Conservation (phyloP, 179 eudicot species). For the Corrigiola litoralis region DNA sequence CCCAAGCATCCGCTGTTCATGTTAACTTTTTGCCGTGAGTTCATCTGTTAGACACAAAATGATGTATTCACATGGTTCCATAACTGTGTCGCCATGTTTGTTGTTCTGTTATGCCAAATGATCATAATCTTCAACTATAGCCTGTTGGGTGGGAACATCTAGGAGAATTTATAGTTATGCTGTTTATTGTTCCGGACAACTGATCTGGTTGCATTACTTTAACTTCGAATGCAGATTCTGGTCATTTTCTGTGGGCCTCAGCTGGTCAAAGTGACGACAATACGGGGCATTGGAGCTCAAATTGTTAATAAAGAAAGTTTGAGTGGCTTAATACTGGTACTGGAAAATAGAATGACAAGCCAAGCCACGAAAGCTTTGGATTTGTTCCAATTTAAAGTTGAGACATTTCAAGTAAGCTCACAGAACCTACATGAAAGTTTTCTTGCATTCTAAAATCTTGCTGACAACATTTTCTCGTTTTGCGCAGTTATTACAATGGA, state of each 20-base stretch:
- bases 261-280: slow-evolving; percentile 49
- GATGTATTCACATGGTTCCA: background rate
- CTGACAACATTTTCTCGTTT: no score
- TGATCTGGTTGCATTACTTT: background rate
- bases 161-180: background rate
- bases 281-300: slow-evolving; percentile 48
- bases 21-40: no score
- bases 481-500: no score
- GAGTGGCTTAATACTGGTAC: slow-evolving; percentile 56
- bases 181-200: background rate
- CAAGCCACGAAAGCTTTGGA: slow-evolving; percentile 71
- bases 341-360: slow-evolving; percentile 62
- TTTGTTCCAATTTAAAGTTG: slow-evolving; percentile 60
- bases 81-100: background rate
- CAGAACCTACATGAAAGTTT: background rate
- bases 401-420: slow-evolving; percentile 65
- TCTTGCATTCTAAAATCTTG: no score
- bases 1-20: background rate
- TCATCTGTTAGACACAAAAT: no score
- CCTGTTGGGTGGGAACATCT: background rate
- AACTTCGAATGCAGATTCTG: slow-evolving; percentile 46
- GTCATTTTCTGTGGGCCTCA: slow-evolving; percentile 60
- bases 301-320: slow-evolving; percentile 58
- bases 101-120: background rate
- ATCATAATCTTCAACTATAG: background rate